A percentile compares a stretch with the other conserved stretches of the same genome.
Evolutionary conservation across 1,284 basidiomycete genomes (phyloP).

Genomic region (Ceratobasidium sp.): DNA sequence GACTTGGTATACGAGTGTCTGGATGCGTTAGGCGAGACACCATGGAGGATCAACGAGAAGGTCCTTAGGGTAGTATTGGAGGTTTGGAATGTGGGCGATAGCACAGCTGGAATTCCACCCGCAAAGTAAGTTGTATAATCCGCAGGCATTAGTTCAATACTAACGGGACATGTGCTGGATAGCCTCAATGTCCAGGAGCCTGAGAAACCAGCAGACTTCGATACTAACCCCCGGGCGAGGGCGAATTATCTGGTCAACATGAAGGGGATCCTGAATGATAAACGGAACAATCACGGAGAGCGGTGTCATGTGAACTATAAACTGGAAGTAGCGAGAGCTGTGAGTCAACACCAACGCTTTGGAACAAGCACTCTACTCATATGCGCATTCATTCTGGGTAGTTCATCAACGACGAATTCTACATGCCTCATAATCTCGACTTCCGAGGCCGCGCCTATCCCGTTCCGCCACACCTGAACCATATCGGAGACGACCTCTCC

Average conservation of each 20-base stretch:
- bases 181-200: constrained; percentile 72
- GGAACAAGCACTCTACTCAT: constrained; percentile 49
- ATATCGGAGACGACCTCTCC: constrained; percentile 95
- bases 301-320: constrained; percentile 97
- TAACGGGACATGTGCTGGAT: not conserved
- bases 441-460: constrained; percentile 99
- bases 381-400: constrained; percentile 51
- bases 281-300: constrained; percentile 87
- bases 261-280: constrained; percentile 69
- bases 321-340: constrained; percentile 93
- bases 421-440: constrained; percentile 97
- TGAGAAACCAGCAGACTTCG: constrained; percentile 66
- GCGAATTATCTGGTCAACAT: constrained; percentile 69
- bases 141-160: not conserved
- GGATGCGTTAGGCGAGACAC: constrained; percentile 89
- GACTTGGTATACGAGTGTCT: constrained; percentile 90
- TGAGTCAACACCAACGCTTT: constrained; percentile 57
- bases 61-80: constrained; percentile 77
- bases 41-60: constrained; percentile 88
- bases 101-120: constrained; percentile 82
- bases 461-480: constrained; percentile 94
- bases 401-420: constrained; percentile 89
- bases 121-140: constrained; percentile 50
- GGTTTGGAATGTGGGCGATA: constrained; percentile 86
- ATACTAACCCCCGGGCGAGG: constrained; percentile 74